Base-by-base conservation (phyloP, 2,329 filamentous ascomycete species). In the Alternaria conjuncta region DNA sequence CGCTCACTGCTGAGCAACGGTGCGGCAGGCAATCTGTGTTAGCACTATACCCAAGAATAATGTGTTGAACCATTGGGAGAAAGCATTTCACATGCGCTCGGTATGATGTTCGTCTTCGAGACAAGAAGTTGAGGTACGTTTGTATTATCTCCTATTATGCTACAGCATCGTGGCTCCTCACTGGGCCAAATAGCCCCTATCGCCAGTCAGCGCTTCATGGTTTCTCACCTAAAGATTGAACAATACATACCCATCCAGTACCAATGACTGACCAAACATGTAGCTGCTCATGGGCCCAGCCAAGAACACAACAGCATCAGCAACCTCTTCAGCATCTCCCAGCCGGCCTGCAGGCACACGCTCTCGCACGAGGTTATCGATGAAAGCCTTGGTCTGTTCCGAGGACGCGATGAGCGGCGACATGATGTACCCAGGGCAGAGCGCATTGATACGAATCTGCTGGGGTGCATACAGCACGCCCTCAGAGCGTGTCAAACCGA, bases 371-470 rank as follows among this genome's bases (percentile, higher is more conserved):
- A 63, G 59, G 10, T 55, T 58, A 36, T 32, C 41, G 55, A 65
- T 41, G 4, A 62, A 51, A 45, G 50, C 45, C 32, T 65, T 65
- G 50, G 32, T 56, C n/a, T 58, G 59, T 21, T 65, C 60, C 11
- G 63, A 62, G 21, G 59, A 62, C 18, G 56, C 63, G 23, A 65
- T 63, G 3, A 83, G 64, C 1, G 82, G 80, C 6, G 81, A 83
- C 45, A 72, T 73, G 49, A 83, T 75, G 55, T 81, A 84, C 15
- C 80, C 76, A 0, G 86, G 86, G 63, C 86, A 88, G 26, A 88
- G 83, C 7, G 84, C 85, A 67, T 88, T 88, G 71, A 88, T 84
- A 55, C 86, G 82, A 50, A 88, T 86, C 6, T 81, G 82, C 51
- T 81, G 69, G 3, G 78, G 67, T 4, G 83, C 83, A 74, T 87